Evolutionary conservation across 768 basidiomycete species (phyloP), one percentile per base, ranked within the genome.

Genomic region (Naganishia onofrii): DNA sequence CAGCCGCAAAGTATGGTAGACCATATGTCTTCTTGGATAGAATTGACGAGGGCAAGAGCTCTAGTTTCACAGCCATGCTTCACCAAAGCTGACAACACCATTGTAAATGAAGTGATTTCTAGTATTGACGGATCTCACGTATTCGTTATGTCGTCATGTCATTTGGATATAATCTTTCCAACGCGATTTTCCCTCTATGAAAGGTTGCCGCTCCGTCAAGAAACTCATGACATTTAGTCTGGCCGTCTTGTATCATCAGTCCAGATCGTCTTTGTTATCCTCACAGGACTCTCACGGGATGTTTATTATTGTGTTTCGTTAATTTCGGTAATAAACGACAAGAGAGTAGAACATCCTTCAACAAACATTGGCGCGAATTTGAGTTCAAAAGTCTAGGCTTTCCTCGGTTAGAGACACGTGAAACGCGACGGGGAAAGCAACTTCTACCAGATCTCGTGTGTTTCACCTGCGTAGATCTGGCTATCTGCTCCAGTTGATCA

Each of bases 1-100:
- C 13, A 26, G 60, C n/a, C 60, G 60, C 7, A 63, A 63, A 46
- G 60, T 63, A 13, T 63, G 60, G 60, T 63, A 63, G 60, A 63
- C 3, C 36, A 51, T 17, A 51, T n/a, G 9, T 34, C 23, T 63
- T 63, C 38, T 38, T 44, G 60, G 26, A 63, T 63, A 63, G 60
- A 46, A 26, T 23, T 12, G 29, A 29, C 36, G 9, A 3, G 57
- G 57, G 36, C 57, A 38, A 17, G 13, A 58, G 21, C 15, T 10
- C 15, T 15, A 15, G 21, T 38, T 2, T 36, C 32, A 15, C 29
- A 34, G 7, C 15, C 23, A n/a, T 38, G 6, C 8, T n/a, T 21
- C 15, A 36, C 34, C n/a, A 4, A 26, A 51, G 48, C 42, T 42
- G 6, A 51, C 6, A 51, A 13, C 48, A 3, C 21, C 48, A 51